Percentiles rank a stretch among this genome's conserved stretches.
Conservation (phyloP, 345 rosid species). For the Populus euphratica region DNA sequence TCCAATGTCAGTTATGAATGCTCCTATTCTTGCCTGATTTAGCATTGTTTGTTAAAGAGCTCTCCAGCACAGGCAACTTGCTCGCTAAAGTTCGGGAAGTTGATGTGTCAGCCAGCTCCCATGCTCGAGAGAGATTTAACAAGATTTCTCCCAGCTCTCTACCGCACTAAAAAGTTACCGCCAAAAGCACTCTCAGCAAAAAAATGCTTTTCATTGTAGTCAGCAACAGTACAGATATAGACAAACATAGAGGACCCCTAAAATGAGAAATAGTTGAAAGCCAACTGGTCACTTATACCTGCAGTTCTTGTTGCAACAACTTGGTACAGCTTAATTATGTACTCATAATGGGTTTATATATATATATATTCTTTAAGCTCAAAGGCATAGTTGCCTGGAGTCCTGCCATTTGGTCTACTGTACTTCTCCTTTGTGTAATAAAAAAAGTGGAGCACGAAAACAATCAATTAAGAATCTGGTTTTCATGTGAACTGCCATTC, state of each 20-base stretch:
- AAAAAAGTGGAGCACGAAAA: not conserved
- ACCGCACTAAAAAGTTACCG: slow-evolving; percentile 61
- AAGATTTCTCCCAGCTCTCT: slow-evolving; percentile 69
- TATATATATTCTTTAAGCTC: too few species aligned
- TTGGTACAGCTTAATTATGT: not conserved
- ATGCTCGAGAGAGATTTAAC: slow-evolving; percentile 70
- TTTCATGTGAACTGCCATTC: too few species aligned
- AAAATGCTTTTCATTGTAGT: not conserved
- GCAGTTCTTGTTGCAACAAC: not conserved
- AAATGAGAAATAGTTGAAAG: not conserved
- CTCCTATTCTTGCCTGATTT: slow-evolving; percentile 62
- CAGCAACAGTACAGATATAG: not conserved
- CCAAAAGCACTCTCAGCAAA: not conserved
- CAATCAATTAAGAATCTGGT: not conserved
- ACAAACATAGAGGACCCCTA: not conserved
- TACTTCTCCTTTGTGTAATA: not conserved
- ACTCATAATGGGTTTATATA: too few species aligned
- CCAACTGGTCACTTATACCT: not conserved
- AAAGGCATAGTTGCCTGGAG: not conserved
- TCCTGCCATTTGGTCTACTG: not conserved
- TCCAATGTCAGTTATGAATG: slow-evolving; percentile 19
- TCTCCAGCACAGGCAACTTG: slow-evolving; percentile 55
- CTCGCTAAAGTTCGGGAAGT: slow-evolving; percentile 53
- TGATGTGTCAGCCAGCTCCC: slow-evolving; percentile 75
- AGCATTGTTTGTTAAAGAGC: slow-evolving; percentile 44